phyloP scores from a whole-genome alignment of 192 early-diverging fungal species.

The Rhizoclosmatium sp. region DNA sequence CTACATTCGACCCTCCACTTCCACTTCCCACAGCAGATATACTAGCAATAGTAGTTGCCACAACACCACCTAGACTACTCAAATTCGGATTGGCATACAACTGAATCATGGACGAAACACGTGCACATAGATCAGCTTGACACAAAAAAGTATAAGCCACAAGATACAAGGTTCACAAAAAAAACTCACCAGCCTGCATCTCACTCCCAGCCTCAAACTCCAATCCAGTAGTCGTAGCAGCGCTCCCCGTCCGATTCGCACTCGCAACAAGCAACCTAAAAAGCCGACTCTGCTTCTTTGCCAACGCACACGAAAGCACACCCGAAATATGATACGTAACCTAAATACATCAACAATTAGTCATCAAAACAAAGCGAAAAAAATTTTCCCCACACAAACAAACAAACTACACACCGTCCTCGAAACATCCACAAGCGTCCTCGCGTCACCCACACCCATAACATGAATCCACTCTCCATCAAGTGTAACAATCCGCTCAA shows the following conservation, averaged over 20 bases:
- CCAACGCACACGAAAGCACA: slow-evolving; percentile 51
- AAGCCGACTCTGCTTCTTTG: slow-evolving; percentile 41
- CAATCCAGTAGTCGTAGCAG: background rate
- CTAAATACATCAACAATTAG: slow-evolving; percentile 16
- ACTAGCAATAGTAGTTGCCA: background rate
- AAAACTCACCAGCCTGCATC: slow-evolving; percentile 15
- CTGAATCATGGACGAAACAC: slow-evolving; percentile 25
- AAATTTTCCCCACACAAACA: slow-evolving; percentile 13
- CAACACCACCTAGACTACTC: background rate
- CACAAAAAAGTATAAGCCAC: background rate
- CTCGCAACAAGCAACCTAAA: slow-evolving; percentile 50
- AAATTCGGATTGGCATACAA: slow-evolving; percentile 2
- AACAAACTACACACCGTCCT: slow-evolving; percentile 69
- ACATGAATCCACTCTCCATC: slow-evolving; percentile 94
- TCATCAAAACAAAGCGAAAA: background rate
- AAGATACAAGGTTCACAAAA: background rate
- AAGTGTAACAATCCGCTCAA: slow-evolving; percentile 88
- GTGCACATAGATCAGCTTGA: slow-evolving; percentile 22
- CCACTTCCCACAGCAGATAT: background rate
- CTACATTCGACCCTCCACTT: background rate
- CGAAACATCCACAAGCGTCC: slow-evolving; percentile 80
- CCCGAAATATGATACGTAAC: slow-evolving; percentile 49
- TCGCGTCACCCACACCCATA: slow-evolving; percentile 78
- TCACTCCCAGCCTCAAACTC: slow-evolving; percentile 29
- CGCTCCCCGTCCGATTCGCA: background rate